Evolutionary conservation across 208 protist species (phyloP).

Genomic region (Entamoeba invadens): DNA sequence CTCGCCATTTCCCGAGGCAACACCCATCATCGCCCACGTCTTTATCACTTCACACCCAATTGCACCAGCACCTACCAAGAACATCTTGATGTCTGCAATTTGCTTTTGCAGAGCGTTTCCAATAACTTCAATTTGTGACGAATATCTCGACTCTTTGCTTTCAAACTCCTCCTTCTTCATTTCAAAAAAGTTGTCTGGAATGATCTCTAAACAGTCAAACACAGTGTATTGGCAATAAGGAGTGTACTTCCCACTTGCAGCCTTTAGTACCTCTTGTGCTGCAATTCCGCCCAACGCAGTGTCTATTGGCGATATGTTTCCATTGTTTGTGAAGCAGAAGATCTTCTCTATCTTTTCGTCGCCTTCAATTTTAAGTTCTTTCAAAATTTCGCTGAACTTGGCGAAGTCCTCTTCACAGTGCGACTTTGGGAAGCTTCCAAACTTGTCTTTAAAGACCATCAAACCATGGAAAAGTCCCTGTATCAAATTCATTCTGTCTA

Average conservation of each 20-base stretch:
- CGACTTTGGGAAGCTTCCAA: background rate
- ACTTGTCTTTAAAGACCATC: background rate
- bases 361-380: constrained; percentile 10
- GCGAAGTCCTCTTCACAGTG: background rate
- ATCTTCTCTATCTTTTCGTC: background rate
- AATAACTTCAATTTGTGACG: constrained; percentile 74
- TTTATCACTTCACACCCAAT: constrained; percentile 95
- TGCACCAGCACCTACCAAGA: constrained; percentile 85
- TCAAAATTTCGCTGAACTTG: background rate
- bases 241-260: constrained; percentile 46
- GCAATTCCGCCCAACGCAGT: constrained; percentile 47
- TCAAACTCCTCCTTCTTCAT: background rate
- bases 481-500: background rate
- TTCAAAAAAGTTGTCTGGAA: constrained; percentile 7
- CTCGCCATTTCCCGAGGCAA: constrained; percentile 41
- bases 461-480: background rate
- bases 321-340: background rate
- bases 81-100: constrained; percentile 26
- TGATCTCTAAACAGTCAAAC: constrained; percentile 37
- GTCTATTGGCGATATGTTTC: constrained; percentile 25
- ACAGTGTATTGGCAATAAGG: constrained; percentile 43
- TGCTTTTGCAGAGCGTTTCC: constrained; percentile 54
- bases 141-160: constrained; percentile 56
- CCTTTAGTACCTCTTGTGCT: constrained; percentile 52
- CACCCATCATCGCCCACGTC: constrained; percentile 87